Evolutionary conservation across 2,329 filamentous ascomycete genomes (phyloP).

Genomic region (Zymoseptoria pseudotritici): DNA sequence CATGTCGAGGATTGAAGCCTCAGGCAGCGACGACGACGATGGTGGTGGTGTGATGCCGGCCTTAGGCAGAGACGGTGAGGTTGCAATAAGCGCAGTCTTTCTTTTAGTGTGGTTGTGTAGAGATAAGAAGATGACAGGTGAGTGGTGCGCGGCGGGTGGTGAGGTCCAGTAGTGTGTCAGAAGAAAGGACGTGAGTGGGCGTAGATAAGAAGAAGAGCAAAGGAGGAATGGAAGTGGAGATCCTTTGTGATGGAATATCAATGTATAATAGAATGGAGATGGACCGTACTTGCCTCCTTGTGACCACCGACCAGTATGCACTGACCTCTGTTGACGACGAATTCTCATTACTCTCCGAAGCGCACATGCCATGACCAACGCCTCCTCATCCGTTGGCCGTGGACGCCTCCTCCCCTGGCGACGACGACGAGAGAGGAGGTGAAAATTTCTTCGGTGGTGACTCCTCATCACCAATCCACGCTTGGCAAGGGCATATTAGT

Average conservation of each 20-base stretch:
- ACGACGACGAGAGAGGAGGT: no score
- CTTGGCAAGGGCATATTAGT: background rate
- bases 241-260: background rate
- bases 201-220: conserved; percentile 13
- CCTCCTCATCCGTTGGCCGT: no score
- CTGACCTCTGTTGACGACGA: background rate
- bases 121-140: conserved; percentile 3
- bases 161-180: conserved; percentile 8
- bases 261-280: background rate
- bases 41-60: conserved; percentile 8
- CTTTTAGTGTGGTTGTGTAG: background rate
- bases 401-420: no score
- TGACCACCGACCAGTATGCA: background rate
- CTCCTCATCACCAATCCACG: no score
- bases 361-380: no score
- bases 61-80: background rate
- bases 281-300: background rate
- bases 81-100: background rate
- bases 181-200: conserved; percentile 12
- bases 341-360: background rate
- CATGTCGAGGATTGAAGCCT: background rate
- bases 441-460: background rate
- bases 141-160: conserved; percentile 4
- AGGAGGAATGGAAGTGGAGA: background rate
- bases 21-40: background rate